A percentile compares a stretch with the other conserved stretches of the same genome.
Conservation (phyloP, 2,329 filamentous ascomycete genomes). For the Fusarium haematococcum region DNA sequence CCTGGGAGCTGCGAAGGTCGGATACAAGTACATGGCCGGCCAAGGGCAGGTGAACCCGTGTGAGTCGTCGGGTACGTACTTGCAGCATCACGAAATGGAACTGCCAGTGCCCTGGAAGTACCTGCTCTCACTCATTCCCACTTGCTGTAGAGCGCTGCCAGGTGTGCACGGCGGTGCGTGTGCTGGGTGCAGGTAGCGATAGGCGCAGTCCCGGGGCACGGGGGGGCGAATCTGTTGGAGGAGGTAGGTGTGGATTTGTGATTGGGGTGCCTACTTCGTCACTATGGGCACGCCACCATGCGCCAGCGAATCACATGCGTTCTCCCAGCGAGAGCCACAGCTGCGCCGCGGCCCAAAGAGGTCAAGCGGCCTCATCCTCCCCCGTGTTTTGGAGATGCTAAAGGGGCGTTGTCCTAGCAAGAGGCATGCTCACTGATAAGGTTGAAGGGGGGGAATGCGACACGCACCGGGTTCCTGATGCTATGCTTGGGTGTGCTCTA, state of each 20-base stretch:
- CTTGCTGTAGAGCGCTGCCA: background rate
- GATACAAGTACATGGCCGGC: slow-evolving; percentile 44
- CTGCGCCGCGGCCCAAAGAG: slow-evolving; percentile 22
- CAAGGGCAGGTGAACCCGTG: slow-evolving; percentile 42
- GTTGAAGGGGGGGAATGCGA: slow-evolving; percentile 34
- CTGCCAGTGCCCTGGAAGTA: slow-evolving; percentile 25
- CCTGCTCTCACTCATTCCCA: background rate
- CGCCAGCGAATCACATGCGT: background rate
- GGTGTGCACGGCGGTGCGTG: slow-evolving; percentile 19
- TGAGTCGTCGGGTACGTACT: slow-evolving; percentile 42
- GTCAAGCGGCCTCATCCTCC: slow-evolving; percentile 14
- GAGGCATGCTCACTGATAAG: slow-evolving; percentile 37
- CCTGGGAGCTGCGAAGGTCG: slow-evolving; percentile 46
- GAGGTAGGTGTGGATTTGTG: slow-evolving; percentile 19
- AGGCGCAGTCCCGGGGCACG: slow-evolving; percentile 30
- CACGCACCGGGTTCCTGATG: slow-evolving; percentile 12
- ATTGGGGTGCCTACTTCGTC: slow-evolving; percentile 15
- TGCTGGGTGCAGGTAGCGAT: slow-evolving; percentile 32
- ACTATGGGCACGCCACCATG: slow-evolving; percentile 15
- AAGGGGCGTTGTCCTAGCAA: slow-evolving; percentile 24
- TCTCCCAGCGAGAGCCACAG: slow-evolving; percentile 4
- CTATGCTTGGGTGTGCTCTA: slow-evolving; percentile 10
- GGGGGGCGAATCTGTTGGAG: slow-evolving; percentile 16
- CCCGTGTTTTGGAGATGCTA: slow-evolving; percentile 21
- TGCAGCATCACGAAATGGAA: slow-evolving; percentile 27